Percentiles rank a stretch among this genome's conserved stretches.
phyloP scores from a whole-genome alignment of 1,284 basidiomycete genomes.

The Cystobasidiaceae sp. region DNA sequence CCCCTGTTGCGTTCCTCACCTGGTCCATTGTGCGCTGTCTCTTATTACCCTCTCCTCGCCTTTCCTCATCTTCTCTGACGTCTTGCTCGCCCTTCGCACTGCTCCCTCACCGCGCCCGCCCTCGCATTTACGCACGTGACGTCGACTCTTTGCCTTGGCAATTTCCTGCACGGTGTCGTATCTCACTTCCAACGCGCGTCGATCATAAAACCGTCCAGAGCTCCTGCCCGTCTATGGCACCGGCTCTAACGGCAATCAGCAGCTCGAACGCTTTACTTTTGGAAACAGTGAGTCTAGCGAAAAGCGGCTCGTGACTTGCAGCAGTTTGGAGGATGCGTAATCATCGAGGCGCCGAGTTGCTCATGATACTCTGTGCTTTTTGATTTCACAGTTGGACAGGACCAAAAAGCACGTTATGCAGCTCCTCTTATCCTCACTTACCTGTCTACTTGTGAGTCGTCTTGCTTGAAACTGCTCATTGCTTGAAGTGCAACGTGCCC shows the following conservation, averaged over 20 bases:
- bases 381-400: constrained; percentile 48
- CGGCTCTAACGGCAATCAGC: constrained; percentile 51
- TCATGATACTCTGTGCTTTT: not conserved
- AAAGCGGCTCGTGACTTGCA: not conserved
- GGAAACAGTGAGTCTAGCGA: constrained; percentile 52
- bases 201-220: not conserved
- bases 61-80: not conserved
- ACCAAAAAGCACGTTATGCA: constrained; percentile 59
- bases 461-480: not conserved
- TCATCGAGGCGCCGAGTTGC: too few species aligned
- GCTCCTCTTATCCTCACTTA: constrained; percentile 70
- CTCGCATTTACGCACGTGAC: not conserved
- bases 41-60: not conserved
- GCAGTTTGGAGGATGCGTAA: too few species aligned
- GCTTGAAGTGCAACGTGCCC: not conserved
- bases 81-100: not conserved
- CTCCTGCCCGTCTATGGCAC: constrained; percentile 57
- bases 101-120: not conserved
- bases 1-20: constrained; percentile 66
- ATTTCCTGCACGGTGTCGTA: not conserved
- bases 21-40: constrained; percentile 35
- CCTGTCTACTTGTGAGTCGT: constrained; percentile 63
- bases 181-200: not conserved
- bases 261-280: constrained; percentile 68
- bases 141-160: not conserved